Evolutionary conservation across 805 yeast species (phyloP).

Genomic region (Wickerhamomyces chambardii): DNA sequence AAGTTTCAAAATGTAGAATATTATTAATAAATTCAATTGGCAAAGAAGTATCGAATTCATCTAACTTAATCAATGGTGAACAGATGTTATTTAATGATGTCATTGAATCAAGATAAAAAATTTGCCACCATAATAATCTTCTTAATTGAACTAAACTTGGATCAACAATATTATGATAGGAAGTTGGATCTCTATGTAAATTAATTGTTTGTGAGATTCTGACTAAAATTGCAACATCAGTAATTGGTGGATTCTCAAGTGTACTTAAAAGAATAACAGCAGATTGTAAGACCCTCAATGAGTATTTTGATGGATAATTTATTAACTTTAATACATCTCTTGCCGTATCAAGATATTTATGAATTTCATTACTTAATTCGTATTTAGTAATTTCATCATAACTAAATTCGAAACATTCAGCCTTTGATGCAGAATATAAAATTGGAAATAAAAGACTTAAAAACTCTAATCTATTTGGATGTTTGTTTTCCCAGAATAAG

Average conservation of each 20-base stretch:
- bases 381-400: constrained; percentile 23
- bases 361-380: constrained; percentile 33
- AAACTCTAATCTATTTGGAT: constrained; percentile 30
- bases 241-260: constrained; percentile 45
- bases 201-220: constrained; percentile 48
- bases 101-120: constrained; percentile 48
- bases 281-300: constrained; percentile 31
- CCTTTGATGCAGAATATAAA: constrained; percentile 47
- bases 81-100: constrained; percentile 46
- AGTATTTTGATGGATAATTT: constrained; percentile 38
- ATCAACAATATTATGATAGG: constrained; percentile 38
- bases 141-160: constrained; percentile 39
- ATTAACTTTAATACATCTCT: constrained; percentile 39
- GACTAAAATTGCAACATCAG: constrained; percentile 46
- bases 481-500: constrained; percentile 32
- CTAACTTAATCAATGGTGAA: constrained; percentile 42
- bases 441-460: constrained; percentile 42
- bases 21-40: constrained; percentile 36
- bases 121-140: constrained; percentile 61
- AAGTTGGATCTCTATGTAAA: constrained; percentile 52
- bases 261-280: constrained; percentile 43
- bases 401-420: constrained; percentile 50
- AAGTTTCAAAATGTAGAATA: constrained; percentile 32
- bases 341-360: constrained; percentile 38
- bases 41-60: constrained; percentile 47